These are phyloP conservation scores for Vigna hirtella DNA, from an alignment of 306 rosid species.

Conservation along the genomic window DNA sequence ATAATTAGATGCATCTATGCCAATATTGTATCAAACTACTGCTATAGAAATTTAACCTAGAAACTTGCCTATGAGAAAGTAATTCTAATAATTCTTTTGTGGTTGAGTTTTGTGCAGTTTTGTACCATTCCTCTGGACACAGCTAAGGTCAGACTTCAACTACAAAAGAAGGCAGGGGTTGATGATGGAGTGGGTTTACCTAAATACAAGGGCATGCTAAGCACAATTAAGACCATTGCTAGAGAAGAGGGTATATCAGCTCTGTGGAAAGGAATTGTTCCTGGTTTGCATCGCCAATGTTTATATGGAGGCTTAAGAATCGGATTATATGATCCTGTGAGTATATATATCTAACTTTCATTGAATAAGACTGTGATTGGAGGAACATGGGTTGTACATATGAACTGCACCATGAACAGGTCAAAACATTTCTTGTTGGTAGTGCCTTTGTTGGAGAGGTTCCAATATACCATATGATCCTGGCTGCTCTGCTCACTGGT, in stretches of 20 bases:
- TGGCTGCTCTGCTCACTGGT: constrained; percentile 96
- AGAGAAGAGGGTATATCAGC: constrained; percentile 92
- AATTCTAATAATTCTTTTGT: constrained; percentile 39
- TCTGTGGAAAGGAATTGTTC: constrained; percentile 92
- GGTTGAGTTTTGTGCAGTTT: constrained; percentile 57
- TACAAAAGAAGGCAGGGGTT: constrained; percentile 68
- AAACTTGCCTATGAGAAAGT: not conserved
- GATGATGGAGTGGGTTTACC: constrained; percentile 61
- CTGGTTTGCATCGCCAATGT: constrained; percentile 96
- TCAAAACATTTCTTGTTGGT: constrained; percentile 85
- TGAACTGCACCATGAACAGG: constrained; percentile 72
- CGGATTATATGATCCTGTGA: constrained; percentile 96
- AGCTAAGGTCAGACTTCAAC: constrained; percentile 98
- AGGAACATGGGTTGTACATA: constrained; percentile 51
- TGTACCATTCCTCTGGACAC: constrained; percentile 96
- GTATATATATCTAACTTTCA: constrained; percentile 52
- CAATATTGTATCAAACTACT: not conserved
- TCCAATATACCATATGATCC: constrained; percentile 81
- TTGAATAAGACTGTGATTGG: constrained; percentile 46
- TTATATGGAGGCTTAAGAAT: constrained; percentile 97
- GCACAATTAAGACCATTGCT: constrained; percentile 79
- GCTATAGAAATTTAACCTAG: not conserved
- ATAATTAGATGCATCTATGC: not conserved
- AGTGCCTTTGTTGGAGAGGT: constrained; percentile 82
- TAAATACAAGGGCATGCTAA: constrained; percentile 79